phyloP scores from a whole-genome alignment of 2,329 filamentous ascomycete species.

The Colletotrichum sp. region DNA sequence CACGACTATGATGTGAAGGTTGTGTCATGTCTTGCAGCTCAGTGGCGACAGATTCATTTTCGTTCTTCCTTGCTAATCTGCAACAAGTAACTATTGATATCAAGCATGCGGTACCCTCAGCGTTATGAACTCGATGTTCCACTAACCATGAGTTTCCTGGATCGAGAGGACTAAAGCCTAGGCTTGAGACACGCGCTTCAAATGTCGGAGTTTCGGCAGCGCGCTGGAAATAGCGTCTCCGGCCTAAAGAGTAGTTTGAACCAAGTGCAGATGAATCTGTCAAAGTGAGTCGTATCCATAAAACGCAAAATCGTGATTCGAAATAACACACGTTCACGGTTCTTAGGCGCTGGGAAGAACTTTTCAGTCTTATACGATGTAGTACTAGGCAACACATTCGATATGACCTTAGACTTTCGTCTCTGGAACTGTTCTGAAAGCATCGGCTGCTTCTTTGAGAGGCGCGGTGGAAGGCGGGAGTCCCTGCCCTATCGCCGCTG shows the following conservation, averaged over 20 bases:
- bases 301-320: neutral
- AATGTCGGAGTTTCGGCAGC: neutral
- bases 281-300: neutral
- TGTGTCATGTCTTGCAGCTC: neutral
- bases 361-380: neutral
- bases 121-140: neutral
- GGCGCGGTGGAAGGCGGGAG: neutral
- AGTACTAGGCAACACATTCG: neutral
- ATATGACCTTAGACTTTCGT: neutral
- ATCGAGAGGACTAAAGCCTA: neutral
- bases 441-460: neutral
- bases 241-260: neutral
- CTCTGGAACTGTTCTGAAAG: neutral
- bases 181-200: neutral
- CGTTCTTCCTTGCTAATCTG: neutral
- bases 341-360: neutral
- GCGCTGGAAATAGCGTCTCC: neutral
- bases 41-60: neutral
- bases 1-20: neutral
- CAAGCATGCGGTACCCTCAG: neutral
- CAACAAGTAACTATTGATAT: neutral
- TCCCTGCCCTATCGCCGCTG: neutral
- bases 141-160: neutral
- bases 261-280: neutral
- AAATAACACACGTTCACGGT: neutral